Evolutionary conservation across 2,329 filamentous ascomycete genomes (phyloP).

Genomic region (Diaporthe ilicicola): DNA sequence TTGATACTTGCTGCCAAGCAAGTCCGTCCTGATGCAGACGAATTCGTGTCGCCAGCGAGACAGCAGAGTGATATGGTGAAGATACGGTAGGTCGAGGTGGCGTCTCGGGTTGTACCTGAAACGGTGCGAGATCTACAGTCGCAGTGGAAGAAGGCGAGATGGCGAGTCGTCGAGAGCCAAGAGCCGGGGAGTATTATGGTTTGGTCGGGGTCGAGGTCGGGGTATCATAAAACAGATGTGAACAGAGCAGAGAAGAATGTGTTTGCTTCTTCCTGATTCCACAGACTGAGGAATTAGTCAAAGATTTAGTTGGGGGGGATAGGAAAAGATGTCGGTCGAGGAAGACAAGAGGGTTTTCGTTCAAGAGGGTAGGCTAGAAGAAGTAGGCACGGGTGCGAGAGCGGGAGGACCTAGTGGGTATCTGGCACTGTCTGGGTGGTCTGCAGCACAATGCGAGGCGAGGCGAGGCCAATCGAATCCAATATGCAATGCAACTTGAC

Average conservation of each 20-base stretch:
- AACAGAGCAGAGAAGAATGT: background rate
- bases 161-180: conserved; percentile 24
- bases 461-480: conserved; percentile 18
- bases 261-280: background rate
- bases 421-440: too few relatives aligned
- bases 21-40: conserved; percentile 21
- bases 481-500: conserved; percentile 25
- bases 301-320: too few relatives aligned
- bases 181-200: conserved; percentile 10
- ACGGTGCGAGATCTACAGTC: conserved; percentile 14
- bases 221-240: background rate
- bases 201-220: conserved; percentile 1
- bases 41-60: conserved; percentile 26
- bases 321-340: background rate
- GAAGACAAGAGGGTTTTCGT: background rate
- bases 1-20: conserved; percentile 31
- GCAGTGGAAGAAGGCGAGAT: conserved; percentile 8
- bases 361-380: background rate
- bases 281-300: too few relatives aligned
- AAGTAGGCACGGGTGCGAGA: background rate
- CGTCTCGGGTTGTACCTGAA: conserved; percentile 21
- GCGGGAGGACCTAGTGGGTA: background rate
- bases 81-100: conserved; percentile 19
- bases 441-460: background rate
- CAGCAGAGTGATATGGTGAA: background rate